phyloP scores from a whole-genome alignment of 108 stramenopile species.

The Aurantiochytrium sp. region DNA sequence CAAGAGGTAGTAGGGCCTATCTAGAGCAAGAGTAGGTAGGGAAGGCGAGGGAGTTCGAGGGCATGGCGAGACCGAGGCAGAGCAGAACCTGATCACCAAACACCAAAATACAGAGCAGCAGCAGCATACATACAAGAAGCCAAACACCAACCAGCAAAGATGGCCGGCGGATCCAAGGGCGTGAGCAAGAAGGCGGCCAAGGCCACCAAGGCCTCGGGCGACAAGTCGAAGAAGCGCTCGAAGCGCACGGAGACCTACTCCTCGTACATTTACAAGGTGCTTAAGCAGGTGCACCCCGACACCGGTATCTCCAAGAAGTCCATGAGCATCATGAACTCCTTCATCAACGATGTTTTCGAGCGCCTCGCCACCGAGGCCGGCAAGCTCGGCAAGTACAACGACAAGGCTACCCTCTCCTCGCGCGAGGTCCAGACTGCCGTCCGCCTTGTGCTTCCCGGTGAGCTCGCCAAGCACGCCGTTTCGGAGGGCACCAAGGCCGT shows the following conservation, averaged over 20 bases:
- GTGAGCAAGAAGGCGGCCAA: slow-evolving; percentile 1
- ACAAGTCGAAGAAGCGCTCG: slow-evolving; percentile 42
- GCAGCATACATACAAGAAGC: neutral
- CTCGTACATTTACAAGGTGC: slow-evolving; percentile 84
- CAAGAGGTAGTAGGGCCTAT: no score
- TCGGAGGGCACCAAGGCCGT: slow-evolving; percentile 36
- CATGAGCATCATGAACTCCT: slow-evolving; percentile 87
- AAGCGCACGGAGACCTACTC: slow-evolving; percentile 75
- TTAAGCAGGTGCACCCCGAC: slow-evolving; percentile 65
- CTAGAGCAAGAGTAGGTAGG: no score
- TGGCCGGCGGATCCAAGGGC: neutral
- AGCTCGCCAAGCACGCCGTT: slow-evolving; percentile 87
- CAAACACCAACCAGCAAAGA: neutral
- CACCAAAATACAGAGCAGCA: neutral
- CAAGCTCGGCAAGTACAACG: slow-evolving; percentile 78
- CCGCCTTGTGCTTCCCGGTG: slow-evolving; percentile 78
- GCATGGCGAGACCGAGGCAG: no score
- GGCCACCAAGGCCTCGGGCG: neutral
- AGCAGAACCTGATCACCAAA: neutral
- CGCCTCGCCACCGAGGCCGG: slow-evolving; percentile 78
- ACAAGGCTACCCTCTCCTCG: slow-evolving; percentile 80
- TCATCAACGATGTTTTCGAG: slow-evolving; percentile 88
- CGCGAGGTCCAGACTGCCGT: slow-evolving; percentile 86
- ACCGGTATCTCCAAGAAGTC: slow-evolving; percentile 83
- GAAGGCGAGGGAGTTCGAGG: no score